Evolutionary conservation across 23 red algal genomes (phyloP).

Genomic region (Chondrus crispus): DNA sequence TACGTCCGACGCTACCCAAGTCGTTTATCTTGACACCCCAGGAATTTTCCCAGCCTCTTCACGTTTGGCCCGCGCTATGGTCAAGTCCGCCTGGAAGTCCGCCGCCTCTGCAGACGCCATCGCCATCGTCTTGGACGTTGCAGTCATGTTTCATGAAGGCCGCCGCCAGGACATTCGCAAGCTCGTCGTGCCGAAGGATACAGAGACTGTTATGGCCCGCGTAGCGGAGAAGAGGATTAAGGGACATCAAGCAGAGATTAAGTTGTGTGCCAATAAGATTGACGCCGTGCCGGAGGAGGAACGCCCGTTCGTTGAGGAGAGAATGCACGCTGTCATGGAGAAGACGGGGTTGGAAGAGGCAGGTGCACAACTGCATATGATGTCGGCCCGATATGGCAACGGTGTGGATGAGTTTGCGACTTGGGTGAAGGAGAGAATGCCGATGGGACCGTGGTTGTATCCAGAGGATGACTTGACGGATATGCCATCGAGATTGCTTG

Average conservation of each 20-base stretch:
- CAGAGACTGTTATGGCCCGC: background rate
- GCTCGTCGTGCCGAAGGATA: background rate
- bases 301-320: background rate
- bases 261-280: slow-evolving; percentile 78
- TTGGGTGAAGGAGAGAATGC: slow-evolving; percentile 64
- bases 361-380: background rate
- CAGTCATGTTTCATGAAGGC: background rate
- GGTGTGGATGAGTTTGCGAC: slow-evolving; percentile 38
- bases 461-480: slow-evolving; percentile 83
- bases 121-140: slow-evolving; percentile 74
- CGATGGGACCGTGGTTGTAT: slow-evolving; percentile 84
- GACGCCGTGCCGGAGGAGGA: slow-evolving; percentile 45
- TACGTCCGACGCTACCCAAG: slow-evolving; percentile 61
- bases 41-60: slow-evolving; percentile 78
- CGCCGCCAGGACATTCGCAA: background rate
- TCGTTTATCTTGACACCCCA: slow-evolving; percentile 89
- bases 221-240: background rate
- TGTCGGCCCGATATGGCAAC: slow-evolving; percentile 62
- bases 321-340: slow-evolving; percentile 22
- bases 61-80: slow-evolving; percentile 89
- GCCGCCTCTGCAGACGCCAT: slow-evolving; percentile 73
- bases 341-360: background rate
- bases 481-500: slow-evolving; percentile 76
- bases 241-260: background rate
- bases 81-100: slow-evolving; percentile 72